phyloP scores from a whole-genome alignment of 495 filamentous ascomycete species.

The Aspergillus homomorphus region DNA sequence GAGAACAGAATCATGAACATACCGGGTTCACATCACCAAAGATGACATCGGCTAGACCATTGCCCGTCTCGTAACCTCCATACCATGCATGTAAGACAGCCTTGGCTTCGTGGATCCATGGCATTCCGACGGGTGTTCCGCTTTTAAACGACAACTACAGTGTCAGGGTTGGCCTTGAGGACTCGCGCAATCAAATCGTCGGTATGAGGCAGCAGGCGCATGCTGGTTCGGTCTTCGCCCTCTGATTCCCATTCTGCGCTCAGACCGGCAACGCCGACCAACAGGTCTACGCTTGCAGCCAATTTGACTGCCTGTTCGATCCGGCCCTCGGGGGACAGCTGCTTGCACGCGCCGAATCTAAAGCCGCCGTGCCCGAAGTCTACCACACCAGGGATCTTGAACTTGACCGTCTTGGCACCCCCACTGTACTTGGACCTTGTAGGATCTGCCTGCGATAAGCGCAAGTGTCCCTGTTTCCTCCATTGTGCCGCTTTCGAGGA shows the following conservation, averaged over 20 bases:
- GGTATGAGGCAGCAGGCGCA: constrained; percentile 69
- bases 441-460: constrained; percentile 52
- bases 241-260: constrained; percentile 84
- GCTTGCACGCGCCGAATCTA: constrained; percentile 67
- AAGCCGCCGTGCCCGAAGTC: constrained; percentile 63
- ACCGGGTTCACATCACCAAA: constrained; percentile 47
- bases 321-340: constrained; percentile 57
- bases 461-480: constrained; percentile 53
- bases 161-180: constrained; percentile 61
- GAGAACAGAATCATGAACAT: neutral
- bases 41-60: constrained; percentile 51
- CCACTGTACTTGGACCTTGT: constrained; percentile 56
- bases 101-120: constrained; percentile 64
- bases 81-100: constrained; percentile 70
- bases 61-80: constrained; percentile 57
- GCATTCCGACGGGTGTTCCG: constrained; percentile 78
- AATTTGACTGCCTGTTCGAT: constrained; percentile 58
- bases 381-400: constrained; percentile 44
- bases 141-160: constrained; percentile 76
- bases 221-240: constrained; percentile 70
- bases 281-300: constrained; percentile 62
- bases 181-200: constrained; percentile 68
- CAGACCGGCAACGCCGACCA: constrained; percentile 69
- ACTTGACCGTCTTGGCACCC: constrained; percentile 55
- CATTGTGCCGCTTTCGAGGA: constrained; percentile 55